Base-by-base conservation (phyloP, 805 yeast species). In the Pichia ethanolica region DNA sequence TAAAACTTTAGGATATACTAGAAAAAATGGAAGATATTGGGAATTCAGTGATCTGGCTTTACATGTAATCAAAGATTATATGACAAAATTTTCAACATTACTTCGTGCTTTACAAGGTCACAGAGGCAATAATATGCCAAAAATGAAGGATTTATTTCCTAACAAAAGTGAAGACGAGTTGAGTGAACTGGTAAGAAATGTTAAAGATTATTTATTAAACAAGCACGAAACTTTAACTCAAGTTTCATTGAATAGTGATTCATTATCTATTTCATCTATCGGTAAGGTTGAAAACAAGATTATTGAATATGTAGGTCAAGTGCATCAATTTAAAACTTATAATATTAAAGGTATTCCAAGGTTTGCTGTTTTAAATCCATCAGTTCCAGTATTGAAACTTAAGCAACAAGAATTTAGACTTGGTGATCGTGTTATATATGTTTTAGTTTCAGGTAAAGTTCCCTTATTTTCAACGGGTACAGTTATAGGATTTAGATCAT, bases 381-480 rank as follows among this genome's bases (percentile, higher is more conserved):
- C 77, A 33, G 79, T 75, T 38, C 87, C 96, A 0, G 78, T 78
- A 61, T 82, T 84, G 59, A 72, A 81, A 55, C 73, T 93, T 56
- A 78, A 84, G 49, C 74, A 75, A 39, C 99, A 93, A 70, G 69
- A 73, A 42, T 93, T 93, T 63, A 75, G 77, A 32, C 72, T 93
- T 26, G 99, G 99, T 59, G 97, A 93, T 61, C 78, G 99, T 53
- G 88, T 93, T 33, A 77, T 86, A 27, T 89, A 87, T 56, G 86
- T 89, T 26, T 84, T 85, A 58, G 86, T 83, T 58, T 81, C 86
- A 27, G 98, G 98, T 46, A 89, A 87, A 61, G 96, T 90, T 13
- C 96, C 97, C 30, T 68, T 83, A 49, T 89, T 85, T 62, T 76
- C 87, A 28, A 85, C 85, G 60, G 99, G 99, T 64, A 89, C 97